Percentiles rank a stretch among this genome's conserved stretches.
These are phyloP conservation scores for Trichoderma gracile DNA, from an alignment of 2,329 filamentous ascomycete genomes.

Conservation along the genomic window DNA sequence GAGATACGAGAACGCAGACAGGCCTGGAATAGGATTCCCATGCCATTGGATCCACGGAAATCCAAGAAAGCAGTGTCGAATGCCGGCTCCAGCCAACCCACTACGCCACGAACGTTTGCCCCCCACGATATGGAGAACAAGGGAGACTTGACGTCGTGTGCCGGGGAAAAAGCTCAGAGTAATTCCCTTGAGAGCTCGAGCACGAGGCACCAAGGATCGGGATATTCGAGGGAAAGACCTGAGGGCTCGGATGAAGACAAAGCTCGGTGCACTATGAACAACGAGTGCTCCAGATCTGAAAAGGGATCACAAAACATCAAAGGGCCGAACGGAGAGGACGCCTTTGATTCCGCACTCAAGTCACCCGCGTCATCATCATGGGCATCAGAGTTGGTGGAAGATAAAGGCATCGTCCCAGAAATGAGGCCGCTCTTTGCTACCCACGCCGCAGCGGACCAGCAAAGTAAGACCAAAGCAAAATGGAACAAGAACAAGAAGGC, in stretches of 20 bases:
- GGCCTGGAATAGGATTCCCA: constrained; percentile 40
- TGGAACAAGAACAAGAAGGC: constrained; percentile 30
- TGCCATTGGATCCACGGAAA: constrained; percentile 36
- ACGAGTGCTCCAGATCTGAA: not conserved
- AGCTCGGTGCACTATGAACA: not conserved
- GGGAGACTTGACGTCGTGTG: not conserved
- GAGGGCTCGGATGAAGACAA: not conserved
- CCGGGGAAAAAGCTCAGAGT: not conserved
- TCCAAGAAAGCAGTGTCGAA: constrained; percentile 24
- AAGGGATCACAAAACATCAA: too few relatives aligned
- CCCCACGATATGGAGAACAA: not conserved
- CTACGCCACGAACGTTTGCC: not conserved
- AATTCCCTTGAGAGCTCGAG: not conserved
- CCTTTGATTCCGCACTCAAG: not conserved
- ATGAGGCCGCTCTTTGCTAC: not conserved
- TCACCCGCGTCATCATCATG: not conserved
- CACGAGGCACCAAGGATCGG: not conserved
- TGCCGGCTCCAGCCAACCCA: not conserved
- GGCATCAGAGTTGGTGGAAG: not conserved
- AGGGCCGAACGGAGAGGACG: not conserved
- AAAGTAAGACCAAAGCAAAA: constrained; percentile 21
- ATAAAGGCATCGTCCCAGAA: not conserved
- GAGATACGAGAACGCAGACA: constrained; percentile 37
- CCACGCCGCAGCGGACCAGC: not conserved
- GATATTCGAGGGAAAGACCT: not conserved